phyloP scores from a whole-genome alignment of 345 rosid species.

The Arabidopsis arenosa region DNA sequence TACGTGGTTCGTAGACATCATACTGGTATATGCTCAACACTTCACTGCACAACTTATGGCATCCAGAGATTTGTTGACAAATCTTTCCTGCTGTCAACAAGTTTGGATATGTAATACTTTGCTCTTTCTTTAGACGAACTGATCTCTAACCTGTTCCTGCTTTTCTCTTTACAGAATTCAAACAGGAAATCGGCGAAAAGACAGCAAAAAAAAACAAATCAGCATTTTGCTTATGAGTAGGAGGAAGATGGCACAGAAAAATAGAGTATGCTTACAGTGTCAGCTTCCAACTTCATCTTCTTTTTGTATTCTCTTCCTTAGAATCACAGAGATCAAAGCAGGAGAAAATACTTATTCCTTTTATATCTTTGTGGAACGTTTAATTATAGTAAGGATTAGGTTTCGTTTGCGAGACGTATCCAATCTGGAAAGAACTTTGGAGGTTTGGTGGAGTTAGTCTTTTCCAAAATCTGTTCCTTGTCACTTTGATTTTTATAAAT shows the following conservation, averaged over 20 bases:
- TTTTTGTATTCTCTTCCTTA: constrained; percentile 60
- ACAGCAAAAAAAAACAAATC: background rate
- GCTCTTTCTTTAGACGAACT: constrained; percentile 15
- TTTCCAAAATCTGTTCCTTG: background rate
- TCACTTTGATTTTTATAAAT: background rate
- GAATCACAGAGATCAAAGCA: constrained; percentile 20
- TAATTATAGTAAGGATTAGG: background rate
- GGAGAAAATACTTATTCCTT: background rate
- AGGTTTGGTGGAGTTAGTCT: background rate
- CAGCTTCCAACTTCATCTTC: constrained; percentile 71
- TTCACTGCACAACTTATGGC: constrained; percentile 1
- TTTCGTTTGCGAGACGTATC: background rate
- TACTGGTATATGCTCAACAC: background rate
- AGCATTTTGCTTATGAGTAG: background rate
- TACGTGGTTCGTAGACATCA: background rate
- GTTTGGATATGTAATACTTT: constrained; percentile 7
- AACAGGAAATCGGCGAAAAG: background rate
- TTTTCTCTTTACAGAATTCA: background rate
- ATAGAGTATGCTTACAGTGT: constrained; percentile 67
- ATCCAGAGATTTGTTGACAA: background rate
- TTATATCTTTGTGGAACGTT: background rate
- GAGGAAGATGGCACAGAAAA: constrained; percentile 30
- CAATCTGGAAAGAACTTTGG: background rate
- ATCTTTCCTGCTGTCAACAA: background rate
- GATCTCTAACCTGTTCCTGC: background rate